Evolutionary conservation across 768 basidiomycete genomes (phyloP), one percentile per base, ranked within the genome.

Genomic region (Amanita inopinata): DNA sequence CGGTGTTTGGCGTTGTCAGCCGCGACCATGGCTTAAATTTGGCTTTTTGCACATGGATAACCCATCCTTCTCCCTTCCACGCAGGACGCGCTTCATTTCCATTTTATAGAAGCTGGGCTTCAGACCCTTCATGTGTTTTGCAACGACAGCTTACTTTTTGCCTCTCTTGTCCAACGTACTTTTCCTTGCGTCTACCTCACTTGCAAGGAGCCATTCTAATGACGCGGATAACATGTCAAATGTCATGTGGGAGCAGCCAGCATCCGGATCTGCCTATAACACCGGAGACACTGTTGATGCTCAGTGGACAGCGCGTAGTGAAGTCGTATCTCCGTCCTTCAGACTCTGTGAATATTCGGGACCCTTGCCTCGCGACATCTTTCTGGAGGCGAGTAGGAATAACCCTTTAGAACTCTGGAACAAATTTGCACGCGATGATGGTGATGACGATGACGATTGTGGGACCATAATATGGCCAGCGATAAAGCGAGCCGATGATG

Each of bases 311-410:
- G 33, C 42, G 2, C 25, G 31, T 8, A 17, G 20, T 7, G 33
- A 15, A 11, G 9, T 43, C 14, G 24, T 43, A 25, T 37, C 42
- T n/a, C 42, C 42, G 10, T 43, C 42, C 22, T 36, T 43, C 20
- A 35, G 18, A 18, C 25, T 43, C 7, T 43, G 42, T 15, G 14
- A 27, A 1, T 5, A 10, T 18, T 36, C 34, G 14, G 23, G 10
- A 27, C 22, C 28, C 12, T 6, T 18, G 4, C 23, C 7, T 14
- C 33, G 34, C 3, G 31, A 33, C 15, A 17, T 24, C n/a, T 27
- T 12, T 15, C 14, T 22, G 38, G 32, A 18, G 25, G 5, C 17
- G 42, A 35, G 23, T 11, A 25, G 10, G 14, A 10, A 18, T 14
- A 10, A 8, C 9, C 23, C 7, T 18, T 6, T 28, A n/a, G n/a